Conservation (phyloP, 2,329 filamentous ascomycete species). For the Endocalyx cinctus region DNA sequence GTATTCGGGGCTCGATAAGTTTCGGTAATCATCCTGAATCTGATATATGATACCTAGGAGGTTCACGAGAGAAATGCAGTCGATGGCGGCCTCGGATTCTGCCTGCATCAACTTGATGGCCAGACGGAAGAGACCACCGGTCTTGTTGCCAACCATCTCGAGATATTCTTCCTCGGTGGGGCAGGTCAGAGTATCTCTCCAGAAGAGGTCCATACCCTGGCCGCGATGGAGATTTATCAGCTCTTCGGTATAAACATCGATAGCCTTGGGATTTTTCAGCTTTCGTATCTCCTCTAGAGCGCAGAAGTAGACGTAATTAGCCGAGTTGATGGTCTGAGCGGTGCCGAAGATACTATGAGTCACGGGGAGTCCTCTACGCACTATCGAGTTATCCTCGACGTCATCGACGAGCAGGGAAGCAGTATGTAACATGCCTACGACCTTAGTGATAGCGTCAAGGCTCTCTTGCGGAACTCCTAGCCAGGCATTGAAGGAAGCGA, state of each 20-base stretch:
- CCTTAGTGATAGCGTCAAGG: constrained; percentile 70
- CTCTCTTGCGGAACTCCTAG: constrained; percentile 67
- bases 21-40: constrained; percentile 91
- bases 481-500: constrained; percentile 77
- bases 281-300: constrained; percentile 71
- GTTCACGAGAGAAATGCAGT: constrained; percentile 82
- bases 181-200: constrained; percentile 79
- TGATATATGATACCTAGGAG: constrained; percentile 83
- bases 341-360: constrained; percentile 81
- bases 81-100: constrained; percentile 51
- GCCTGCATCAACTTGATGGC: constrained; percentile 87
- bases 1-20: constrained; percentile 72
- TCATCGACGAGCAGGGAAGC: constrained; percentile 81
- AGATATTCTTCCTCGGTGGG: constrained; percentile 85
- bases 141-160: constrained; percentile 93
- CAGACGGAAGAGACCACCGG: constrained; percentile 78
- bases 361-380: constrained; percentile 75
- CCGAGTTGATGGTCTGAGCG: constrained; percentile 84
- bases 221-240: constrained; percentile 79
- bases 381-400: constrained; percentile 74
- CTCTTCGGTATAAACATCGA: constrained; percentile 75
- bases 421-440: constrained; percentile 82
- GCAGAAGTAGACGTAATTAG: constrained; percentile 84
- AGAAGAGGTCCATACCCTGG: constrained; percentile 88
- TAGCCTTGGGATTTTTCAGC: constrained; percentile 61